These are phyloP conservation scores for Aegilops bicornis DNA, from an alignment of 176 grass and related monocot genomes.

Conservation along the genomic window DNA sequence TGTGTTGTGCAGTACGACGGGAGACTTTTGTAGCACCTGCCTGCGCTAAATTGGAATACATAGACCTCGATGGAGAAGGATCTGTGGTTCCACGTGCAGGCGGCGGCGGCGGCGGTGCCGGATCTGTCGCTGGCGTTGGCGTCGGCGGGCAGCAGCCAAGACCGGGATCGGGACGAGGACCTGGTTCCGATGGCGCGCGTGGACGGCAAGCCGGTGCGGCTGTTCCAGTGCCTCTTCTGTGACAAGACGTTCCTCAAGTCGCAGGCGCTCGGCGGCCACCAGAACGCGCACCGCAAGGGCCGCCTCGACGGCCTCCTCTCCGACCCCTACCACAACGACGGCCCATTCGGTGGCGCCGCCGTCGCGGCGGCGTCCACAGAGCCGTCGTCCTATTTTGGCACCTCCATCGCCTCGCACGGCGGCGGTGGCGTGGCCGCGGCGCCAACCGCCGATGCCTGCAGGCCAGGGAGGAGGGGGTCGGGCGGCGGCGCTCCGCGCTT, in stretches of 20 bases:
- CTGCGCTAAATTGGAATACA: background rate
- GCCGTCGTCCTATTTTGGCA: background rate
- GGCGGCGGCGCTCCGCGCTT: background rate
- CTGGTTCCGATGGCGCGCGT: background rate
- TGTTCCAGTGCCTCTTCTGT: constrained; percentile 95
- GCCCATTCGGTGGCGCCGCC: background rate
- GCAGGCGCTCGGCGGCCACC: constrained; percentile 87
- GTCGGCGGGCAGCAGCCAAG: background rate
- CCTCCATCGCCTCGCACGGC: background rate
- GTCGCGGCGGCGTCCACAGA: background rate
- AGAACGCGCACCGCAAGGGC: constrained; percentile 95
- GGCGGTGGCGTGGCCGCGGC: background rate
- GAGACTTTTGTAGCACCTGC: background rate
- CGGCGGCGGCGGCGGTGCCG: background rate
- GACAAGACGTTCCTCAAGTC: constrained; percentile 97
- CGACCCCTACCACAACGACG: background rate
- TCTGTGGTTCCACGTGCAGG: background rate
- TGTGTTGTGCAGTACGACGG: background rate
- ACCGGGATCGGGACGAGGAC: background rate
- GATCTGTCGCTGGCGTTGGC: background rate
- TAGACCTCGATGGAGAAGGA: background rate
- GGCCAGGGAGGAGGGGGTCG: background rate
- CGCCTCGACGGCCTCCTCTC: constrained; percentile 12
- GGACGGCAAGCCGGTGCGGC: constrained; percentile 33
- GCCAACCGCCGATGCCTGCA: background rate